Evolutionary conservation across 805 yeast species (phyloP).

Genomic region (Deakozyma indianensis): DNA sequence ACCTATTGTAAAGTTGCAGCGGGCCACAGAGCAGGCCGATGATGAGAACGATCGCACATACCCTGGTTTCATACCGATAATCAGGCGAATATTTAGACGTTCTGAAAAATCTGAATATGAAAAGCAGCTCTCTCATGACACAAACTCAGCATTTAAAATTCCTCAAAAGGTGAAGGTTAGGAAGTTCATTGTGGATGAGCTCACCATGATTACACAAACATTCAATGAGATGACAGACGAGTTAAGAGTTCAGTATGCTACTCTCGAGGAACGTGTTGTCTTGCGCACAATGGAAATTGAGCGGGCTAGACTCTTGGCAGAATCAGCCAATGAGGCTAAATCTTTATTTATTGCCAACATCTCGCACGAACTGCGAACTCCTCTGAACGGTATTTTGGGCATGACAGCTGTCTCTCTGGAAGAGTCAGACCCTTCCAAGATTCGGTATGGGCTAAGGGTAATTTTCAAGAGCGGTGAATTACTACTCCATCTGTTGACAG

Average conservation of each 20-base stretch:
- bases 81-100: background rate
- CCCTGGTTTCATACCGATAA: no score
- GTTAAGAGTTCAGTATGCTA: constrained; percentile 66
- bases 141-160: background rate
- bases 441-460: constrained; percentile 58
- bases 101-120: background rate
- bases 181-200: constrained; percentile 41
- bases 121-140: background rate
- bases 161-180: constrained; percentile 2
- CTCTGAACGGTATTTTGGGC: constrained; percentile 89
- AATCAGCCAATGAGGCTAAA: constrained; percentile 84
- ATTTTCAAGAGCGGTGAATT: constrained; percentile 85
- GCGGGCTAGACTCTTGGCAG: constrained; percentile 24
- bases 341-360: constrained; percentile 88
- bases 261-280: constrained; percentile 76
- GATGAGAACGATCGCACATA: constrained; percentile 17
- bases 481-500: constrained; percentile 76
- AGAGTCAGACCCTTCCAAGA: constrained; percentile 51
- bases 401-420: constrained; percentile 90
- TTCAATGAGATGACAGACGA: constrained; percentile 88
- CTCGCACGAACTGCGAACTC: constrained; percentile 87
- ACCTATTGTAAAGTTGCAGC: constrained; percentile 66
- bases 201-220: constrained; percentile 75
- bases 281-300: constrained; percentile 80
- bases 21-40: constrained; percentile 50